Evolutionary conservation across 2,329 filamentous ascomycete genomes (phyloP), one percentile per base, ranked within the genome.

Genomic region (Stagonosporopsis tanaceti): DNA sequence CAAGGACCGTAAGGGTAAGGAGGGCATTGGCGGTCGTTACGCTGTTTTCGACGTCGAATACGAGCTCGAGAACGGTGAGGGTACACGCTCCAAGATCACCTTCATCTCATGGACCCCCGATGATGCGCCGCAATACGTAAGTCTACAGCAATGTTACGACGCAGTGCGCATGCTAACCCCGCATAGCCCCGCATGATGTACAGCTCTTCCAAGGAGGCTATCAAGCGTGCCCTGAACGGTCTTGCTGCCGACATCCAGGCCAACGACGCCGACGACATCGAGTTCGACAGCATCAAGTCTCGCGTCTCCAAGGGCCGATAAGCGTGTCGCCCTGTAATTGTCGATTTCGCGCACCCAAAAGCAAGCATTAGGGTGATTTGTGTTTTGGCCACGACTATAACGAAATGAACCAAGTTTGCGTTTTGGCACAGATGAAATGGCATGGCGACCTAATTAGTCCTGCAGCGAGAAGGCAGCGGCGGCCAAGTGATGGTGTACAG

Each of bases 11-110:
- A 81, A 77, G 65, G 90, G 76, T 63, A 77, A 80, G 64, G 77
- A 80, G 73, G 75, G 79, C 72, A 77, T 80, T 59, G 90, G 90
- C 64, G 91, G 89, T 76, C 86, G 91, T 78, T 95, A 93, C 76
- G 91, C 90, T 64, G 87, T 95, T 74, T 95, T 91, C 80, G 91
- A 95, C 80, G 89, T 95, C 77, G 84, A 91, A 81, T 95, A 92
- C 81, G 84, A 84, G 66, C 83, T 91, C 62, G 84, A 85, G 58
- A 85, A 83, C 56, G 90, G 89, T 67, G 91, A 93, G 79, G 91
- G 91, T 72, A 82, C 83, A 74, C 87, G 89, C 86, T 72, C 64
- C 67, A 75, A 76, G 69, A 76, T 76, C 88, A 85, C 60, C 76
- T 73, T 65, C 30, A 69, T 70, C 60, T 62, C 59, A 54, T 75